A percentile compares a stretch with the other conserved stretches of the same genome.
Evolutionary conservation across 306 rosid species (phyloP).

Genomic region (Ormosia emarginata): DNA sequence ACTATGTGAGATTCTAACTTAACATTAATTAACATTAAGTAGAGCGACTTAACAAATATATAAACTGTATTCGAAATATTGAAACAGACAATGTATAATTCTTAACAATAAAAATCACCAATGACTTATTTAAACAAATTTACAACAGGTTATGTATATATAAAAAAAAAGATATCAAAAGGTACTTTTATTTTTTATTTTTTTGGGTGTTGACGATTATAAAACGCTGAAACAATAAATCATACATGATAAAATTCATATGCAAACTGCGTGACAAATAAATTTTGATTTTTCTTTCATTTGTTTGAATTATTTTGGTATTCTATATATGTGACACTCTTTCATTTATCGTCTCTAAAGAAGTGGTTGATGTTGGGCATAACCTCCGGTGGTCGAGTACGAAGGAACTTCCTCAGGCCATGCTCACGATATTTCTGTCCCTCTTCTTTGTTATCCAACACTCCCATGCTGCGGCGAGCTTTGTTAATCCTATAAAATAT

Average conservation of each 20-base stretch:
- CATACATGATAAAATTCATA: not conserved
- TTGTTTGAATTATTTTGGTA: not conserved
- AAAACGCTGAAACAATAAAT: not conserved
- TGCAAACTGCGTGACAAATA: not conserved
- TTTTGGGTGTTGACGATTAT: not conserved
- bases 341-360: conserved; percentile 58
- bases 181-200: not conserved
- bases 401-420: conserved; percentile 66
- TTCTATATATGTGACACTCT: not conserved
- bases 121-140: not conserved
- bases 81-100: too few species aligned
- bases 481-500: conserved; percentile 55
- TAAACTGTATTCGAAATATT: too few species aligned
- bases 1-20: too few species aligned
- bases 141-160: not conserved
- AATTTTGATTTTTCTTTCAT: not conserved
- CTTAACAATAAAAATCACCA: too few species aligned
- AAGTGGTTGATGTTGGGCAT: conserved; percentile 78
- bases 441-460: conserved; percentile 70
- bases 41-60: too few species aligned
- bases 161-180: too few species aligned
- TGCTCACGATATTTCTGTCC: conserved; percentile 80
- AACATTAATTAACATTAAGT: too few species aligned
- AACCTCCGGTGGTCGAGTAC: conserved; percentile 73
- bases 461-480: conserved; percentile 49